These are phyloP conservation scores for Inga laurina DNA, from an alignment of 306 rosid genomes.

Conservation along the genomic window DNA sequence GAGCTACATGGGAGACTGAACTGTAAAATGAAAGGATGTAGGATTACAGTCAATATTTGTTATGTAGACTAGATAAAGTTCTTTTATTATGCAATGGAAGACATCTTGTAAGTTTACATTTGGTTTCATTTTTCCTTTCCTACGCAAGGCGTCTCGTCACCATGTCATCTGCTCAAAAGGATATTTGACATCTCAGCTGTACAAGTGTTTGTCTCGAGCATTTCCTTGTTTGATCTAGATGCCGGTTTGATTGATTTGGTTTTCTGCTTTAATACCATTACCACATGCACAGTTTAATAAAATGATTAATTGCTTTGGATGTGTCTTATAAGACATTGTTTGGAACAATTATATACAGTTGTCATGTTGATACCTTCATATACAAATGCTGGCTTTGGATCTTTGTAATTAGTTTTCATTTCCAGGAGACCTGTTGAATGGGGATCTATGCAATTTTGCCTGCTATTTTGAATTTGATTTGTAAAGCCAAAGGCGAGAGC, in stretches of 20 bases:
- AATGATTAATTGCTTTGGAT: neutral
- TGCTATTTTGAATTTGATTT: too few relatives aligned
- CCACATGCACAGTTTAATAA: neutral
- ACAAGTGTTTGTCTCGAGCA: neutral
- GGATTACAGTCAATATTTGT: slow-evolving; percentile 52
- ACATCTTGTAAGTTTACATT: slow-evolving; percentile 47
- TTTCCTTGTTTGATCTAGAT: neutral
- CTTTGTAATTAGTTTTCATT: too few relatives aligned
- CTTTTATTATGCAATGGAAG: slow-evolving; percentile 48
- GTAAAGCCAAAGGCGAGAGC: too few relatives aligned
- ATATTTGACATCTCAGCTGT: neutral
- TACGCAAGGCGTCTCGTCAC: slow-evolving; percentile 27
- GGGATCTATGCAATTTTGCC: neutral
- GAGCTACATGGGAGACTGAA: slow-evolving; percentile 58
- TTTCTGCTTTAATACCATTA: neutral
- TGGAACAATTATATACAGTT: neutral
- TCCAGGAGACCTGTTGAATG: neutral
- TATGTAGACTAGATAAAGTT: slow-evolving; percentile 47
- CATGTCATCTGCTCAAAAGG: neutral
- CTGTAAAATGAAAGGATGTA: slow-evolving; percentile 63
- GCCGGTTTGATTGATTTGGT: neutral
- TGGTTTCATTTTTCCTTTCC: slow-evolving; percentile 37
- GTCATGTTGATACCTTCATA: neutral
- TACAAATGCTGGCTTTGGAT: too few relatives aligned
- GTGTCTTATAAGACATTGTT: neutral